Evolutionary conservation across 202 grass and related monocot genomes (phyloP), one percentile per base, ranked within the genome.

Genomic region (Panicum hallii): DNA sequence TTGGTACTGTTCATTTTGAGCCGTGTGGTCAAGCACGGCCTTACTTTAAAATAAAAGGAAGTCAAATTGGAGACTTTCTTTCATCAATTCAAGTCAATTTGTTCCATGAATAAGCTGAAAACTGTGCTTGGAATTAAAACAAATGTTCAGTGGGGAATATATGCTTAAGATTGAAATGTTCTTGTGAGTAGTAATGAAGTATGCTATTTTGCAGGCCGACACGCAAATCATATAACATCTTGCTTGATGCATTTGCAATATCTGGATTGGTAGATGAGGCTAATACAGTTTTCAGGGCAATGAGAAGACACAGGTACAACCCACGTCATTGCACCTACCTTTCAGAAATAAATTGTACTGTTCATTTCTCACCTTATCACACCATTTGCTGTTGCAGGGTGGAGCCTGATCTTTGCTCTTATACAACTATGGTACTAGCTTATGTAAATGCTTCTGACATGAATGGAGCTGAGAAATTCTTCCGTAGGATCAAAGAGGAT

Each of bases 371-470:
- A 80, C 41, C 44, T 84, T 62, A 70, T 64, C 13, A 78, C 63
- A 17, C 45, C 1, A 50, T 82, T 78, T 92, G 3, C 63, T 75
- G 12, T 81, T 67, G 50, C 85, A 96, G 96, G 82, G 94, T 88
- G 69, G 87, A 92, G 65, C 96, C 93, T 89, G 96, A 99, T 73
- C 84, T 99, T 56, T 96, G 82, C 85, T 95, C 96, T 78, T 96
- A 99, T 88, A 90, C 93, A 63, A 99, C 93, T 28, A 94, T 95
- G 96, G 81, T 99, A 46, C 91, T 91, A 74, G 96, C 96, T 75
- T 96, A 99, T 80, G 93, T 96, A 64, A 99, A 96, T 89, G 89
- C 96, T 79, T 90, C 87, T 79, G 90, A 99, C 73, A 99, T 99
- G 96, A 82, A 85, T 77, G 89, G 86, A 36, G 91, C 93, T 44